Base-by-base conservation (phyloP, 305 asterid genomes). In the Fraxinus sp. region DNA sequence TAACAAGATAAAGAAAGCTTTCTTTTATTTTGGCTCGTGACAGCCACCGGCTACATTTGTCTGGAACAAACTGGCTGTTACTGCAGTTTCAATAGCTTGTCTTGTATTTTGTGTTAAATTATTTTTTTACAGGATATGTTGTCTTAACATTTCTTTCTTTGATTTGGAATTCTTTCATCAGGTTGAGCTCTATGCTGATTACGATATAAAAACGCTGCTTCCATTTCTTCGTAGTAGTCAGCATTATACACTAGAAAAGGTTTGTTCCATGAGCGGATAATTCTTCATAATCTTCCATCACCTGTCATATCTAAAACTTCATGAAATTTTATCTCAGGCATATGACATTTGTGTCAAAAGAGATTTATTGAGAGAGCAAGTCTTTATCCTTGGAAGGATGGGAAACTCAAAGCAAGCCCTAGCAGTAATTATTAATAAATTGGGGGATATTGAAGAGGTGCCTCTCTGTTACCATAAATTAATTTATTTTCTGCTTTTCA, bases 151-250 rank as follows among this genome's bases (percentile, higher is more conserved):
- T 79, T 81, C 7, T 81, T 11, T 74, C 35, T 86, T 80, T 14
- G 79, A 76, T 77, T 55, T 83, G 83, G 78, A 64, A 77, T 18
- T 20, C 55, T 37, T 70, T 85, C 49, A 80, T 87, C 89, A 94
- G 99, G 98, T 96, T 78, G 99, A 96, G 90, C 96, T 96, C 78
- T 96, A 96, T 84, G 95, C 97, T 4, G 99, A 93, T n/a, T 94
- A 90, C 84, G 98, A 96, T 86, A 89, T 88, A 22, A 89, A 91
- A 87, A 96, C 91, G 97, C 88, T 94, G 84, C 98, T 96, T 85
- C 96, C 98, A 77, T 94, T 96, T 91, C 95, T 96, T 57, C 93
- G 98, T 72, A 96, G 95, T 84, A 94, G 98, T 89, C 98, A 96
- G 91, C 98, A 96, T 91, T 96, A 96, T 87, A 94, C 93, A 66